These are phyloP conservation scores for Picea sitchensis DNA, from an alignment of 75 land plant genomes.

Conservation along the genomic window DNA sequence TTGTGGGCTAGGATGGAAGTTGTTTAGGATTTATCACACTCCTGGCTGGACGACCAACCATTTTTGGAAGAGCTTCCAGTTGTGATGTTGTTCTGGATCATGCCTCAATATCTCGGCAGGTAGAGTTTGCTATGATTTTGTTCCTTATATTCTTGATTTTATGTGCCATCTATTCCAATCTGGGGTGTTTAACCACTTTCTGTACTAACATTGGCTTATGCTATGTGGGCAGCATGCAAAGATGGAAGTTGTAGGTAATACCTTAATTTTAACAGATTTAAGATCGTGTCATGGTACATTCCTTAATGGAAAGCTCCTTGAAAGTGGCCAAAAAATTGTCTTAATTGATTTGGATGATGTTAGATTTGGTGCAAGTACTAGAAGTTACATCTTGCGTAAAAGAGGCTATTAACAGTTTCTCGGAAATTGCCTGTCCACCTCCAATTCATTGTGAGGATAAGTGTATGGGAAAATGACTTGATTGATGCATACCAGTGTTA, in stretches of 20 bases:
- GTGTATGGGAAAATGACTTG: not conserved
- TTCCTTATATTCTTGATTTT: not conserved
- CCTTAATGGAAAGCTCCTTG: constrained; percentile 13
- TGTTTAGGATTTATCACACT: constrained; percentile 3
- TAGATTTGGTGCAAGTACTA: constrained; percentile 17
- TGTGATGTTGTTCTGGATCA: constrained; percentile 29
- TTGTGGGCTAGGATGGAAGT: constrained; percentile 4
- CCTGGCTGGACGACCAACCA: not conserved
- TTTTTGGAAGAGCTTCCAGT: constrained; percentile 23
- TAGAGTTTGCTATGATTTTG: not conserved
- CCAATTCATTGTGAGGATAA: not conserved
- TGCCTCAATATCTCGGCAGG: constrained; percentile 31
- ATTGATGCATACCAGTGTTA: too few relatives aligned
- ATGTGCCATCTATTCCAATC: not conserved
- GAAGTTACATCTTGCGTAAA: constrained; percentile 13
- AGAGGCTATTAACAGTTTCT: not conserved
- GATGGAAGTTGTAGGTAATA: constrained; percentile 4
- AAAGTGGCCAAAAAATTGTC: constrained; percentile 10
- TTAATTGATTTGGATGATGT: constrained; percentile 10
- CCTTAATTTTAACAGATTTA: constrained; percentile 13
- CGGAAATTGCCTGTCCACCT: not conserved
- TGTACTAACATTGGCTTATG: not conserved
- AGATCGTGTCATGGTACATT: constrained; percentile 19
- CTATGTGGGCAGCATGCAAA: constrained; percentile 16
- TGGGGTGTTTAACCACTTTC: not conserved